phyloP scores from a whole-genome alignment of 2,329 filamentous ascomycete genomes.

The Parafenestella ontariensis region DNA sequence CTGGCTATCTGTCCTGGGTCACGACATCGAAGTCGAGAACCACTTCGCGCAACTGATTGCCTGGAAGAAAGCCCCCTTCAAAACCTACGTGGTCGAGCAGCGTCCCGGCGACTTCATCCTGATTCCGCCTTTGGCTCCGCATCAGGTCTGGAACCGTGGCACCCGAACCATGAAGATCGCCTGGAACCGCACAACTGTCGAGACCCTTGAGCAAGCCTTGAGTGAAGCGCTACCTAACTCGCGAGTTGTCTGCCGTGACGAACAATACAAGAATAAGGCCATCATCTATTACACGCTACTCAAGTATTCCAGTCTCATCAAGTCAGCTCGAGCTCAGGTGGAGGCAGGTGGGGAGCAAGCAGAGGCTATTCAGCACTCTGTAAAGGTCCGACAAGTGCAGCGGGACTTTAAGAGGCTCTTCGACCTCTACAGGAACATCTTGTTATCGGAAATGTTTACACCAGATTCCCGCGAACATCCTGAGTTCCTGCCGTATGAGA shows the following conservation, averaged over 20 bases:
- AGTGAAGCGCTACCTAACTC: conserved; percentile 88
- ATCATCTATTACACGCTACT: conserved; percentile 88
- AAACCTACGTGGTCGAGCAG: conserved; percentile 91
- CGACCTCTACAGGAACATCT: conserved; percentile 75
- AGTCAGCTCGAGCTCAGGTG: conserved; percentile 65
- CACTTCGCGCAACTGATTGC: conserved; percentile 96
- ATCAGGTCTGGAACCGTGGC: conserved; percentile 98
- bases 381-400: conserved; percentile 72
- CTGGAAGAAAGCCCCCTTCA: conserved; percentile 94
- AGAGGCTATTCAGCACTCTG: conserved; percentile 45
- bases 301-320: conserved; percentile 72
- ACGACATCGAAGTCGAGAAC: conserved; percentile 96
- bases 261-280: conserved; percentile 98
- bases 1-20: conserved; percentile 89
- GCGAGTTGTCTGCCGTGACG: conserved; percentile 90
- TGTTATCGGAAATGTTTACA: conserved; percentile 87
- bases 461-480: conserved; percentile 71
- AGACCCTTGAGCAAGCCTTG: conserved; percentile 86
- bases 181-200: conserved; percentile 94
- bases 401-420: conserved; percentile 86
- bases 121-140: conserved; percentile 88
- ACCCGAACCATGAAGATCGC: conserved; percentile 97
- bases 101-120: conserved; percentile 90
- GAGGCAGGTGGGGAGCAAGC: conserved; percentile 51
- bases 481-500: conserved; percentile 83